phyloP scores from a whole-genome alignment of 768 basidiomycete genomes.

The Cyclocybe cylindracea region DNA sequence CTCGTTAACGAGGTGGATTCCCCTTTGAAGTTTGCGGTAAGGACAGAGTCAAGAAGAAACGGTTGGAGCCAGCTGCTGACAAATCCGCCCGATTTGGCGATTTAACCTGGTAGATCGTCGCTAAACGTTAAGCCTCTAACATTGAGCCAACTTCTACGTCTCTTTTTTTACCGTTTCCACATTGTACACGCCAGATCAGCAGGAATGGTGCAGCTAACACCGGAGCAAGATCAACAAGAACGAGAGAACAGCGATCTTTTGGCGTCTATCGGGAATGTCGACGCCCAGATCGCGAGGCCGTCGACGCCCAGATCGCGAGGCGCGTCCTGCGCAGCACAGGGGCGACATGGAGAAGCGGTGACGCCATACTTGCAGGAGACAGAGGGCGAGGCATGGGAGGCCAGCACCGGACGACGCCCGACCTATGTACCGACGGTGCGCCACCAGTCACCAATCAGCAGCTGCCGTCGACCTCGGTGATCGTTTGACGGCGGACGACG shows the following conservation, averaged over 20 bases:
- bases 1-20: too few relatives aligned
- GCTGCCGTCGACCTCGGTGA: conserved; percentile 35
- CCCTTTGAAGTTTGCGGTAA: too few relatives aligned
- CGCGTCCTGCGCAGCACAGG: conserved; percentile 58
- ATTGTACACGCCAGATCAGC: neutral
- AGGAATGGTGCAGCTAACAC: conserved; percentile 25
- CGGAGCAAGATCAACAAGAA: conserved; percentile 29
- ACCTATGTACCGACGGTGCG: conserved; percentile 22
- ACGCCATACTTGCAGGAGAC: conserved; percentile 52
- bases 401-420: conserved; percentile 28
- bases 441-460: conserved; percentile 21
- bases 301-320: conserved; percentile 48
- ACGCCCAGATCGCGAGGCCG: too few relatives aligned
- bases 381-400: conserved; percentile 30
- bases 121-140: too few relatives aligned
- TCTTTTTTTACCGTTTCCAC: too few relatives aligned
- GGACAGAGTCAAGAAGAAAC: too few relatives aligned
- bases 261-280: conserved; percentile 30
- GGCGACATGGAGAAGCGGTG: conserved; percentile 60
- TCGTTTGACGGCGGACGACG: conserved; percentile 65
- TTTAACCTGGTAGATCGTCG: too few relatives aligned
- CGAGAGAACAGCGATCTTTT: conserved; percentile 33
- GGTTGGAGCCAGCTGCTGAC: too few relatives aligned
- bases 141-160: too few relatives aligned
- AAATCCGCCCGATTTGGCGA: too few relatives aligned